Conservation (phyloP, 2,329 filamentous ascomycete species). For the Davidsoniella virescens region DNA sequence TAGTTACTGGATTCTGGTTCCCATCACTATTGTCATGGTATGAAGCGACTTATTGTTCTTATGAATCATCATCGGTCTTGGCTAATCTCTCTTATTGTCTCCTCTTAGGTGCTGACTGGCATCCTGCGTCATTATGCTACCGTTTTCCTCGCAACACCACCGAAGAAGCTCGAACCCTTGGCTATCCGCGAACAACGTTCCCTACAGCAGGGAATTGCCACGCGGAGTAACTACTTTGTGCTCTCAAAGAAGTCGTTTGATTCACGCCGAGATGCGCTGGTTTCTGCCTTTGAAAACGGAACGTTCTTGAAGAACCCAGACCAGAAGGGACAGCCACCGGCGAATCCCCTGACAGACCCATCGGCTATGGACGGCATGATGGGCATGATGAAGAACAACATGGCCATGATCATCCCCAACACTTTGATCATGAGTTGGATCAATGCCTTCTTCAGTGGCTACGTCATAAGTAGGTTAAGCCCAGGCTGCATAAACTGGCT, state of each 20-base stretch:
- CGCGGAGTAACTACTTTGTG: conserved; percentile 67
- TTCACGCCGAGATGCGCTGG: conserved; percentile 62
- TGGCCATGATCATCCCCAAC: conserved; percentile 99
- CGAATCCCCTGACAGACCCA: conserved; percentile 91
- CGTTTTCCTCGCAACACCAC: conserved; percentile 69
- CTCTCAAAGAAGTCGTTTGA: conserved; percentile 67
- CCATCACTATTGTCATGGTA: conserved; percentile 91
- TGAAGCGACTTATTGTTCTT: background rate
- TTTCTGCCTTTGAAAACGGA: conserved; percentile 69
- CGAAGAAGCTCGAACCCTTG: conserved; percentile 64
- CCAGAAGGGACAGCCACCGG: conserved; percentile 66
- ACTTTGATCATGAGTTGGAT: conserved; percentile 99
- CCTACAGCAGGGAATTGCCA: conserved; percentile 66
- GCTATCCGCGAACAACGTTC: conserved; percentile 74
- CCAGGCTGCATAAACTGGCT: background rate
- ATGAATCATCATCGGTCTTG: background rate
- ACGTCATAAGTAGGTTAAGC: conserved; percentile 63
- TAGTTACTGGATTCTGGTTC: conserved; percentile 98
- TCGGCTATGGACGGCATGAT: conserved; percentile 99
- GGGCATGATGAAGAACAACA: conserved; percentile 99
- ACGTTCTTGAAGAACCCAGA: conserved; percentile 82
- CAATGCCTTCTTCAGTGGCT: conserved; percentile 96
- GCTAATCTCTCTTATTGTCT: background rate
- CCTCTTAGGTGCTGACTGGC: conserved; percentile 59
- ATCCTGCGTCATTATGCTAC: conserved; percentile 92